Evolutionary conservation across 2,329 filamentous ascomycete species (phyloP), one percentile per base, ranked within the genome.

Genomic region (Ceratocystiopsis minuta): DNA sequence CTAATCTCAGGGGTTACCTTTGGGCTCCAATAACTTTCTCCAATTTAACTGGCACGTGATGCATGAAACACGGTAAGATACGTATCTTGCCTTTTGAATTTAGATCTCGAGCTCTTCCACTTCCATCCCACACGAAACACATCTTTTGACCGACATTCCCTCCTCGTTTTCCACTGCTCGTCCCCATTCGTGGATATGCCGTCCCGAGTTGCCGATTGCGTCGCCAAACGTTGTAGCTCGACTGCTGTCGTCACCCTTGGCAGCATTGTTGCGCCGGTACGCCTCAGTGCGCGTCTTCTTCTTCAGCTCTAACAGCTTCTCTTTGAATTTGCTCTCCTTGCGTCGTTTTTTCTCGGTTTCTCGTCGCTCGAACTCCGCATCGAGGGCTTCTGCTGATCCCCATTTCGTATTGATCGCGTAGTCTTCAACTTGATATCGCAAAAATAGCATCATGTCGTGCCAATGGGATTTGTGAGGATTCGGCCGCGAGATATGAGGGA

Each of bases 381-480:
- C 90, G 5, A 96, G 63, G 0, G 78, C 81, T 54, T 90, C 86
- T 0, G 82, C 61, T 0, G 80, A 85, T 0, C 90, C 90, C 90
- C 90, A 98, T 62, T 95, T 95, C 49, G 75, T 76, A 1, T 70
- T 75, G 52, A 96, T 79, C 0, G 88, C 90, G 55, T 95, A 95
- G 43, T 86, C 85, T 55, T 98, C 90, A 2, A 98, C 83, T 55
- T 98, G 90, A 46, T 76, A 92, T 1, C 90, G 80, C 17, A 98
- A 67, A 56, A 90, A 98, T 3, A 98, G 71, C 79, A 94, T 94
- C 90, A 98, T 98, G 64, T 93, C 85, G 58, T 95, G 86, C 84
- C 86, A 98, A 45, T 87, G 86, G 0, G 81, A 77, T 57, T 95
- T 95, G 61, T 95, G 90, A 1, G 90, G 90, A 53, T 98, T 98